Percentiles rank a stretch among this genome's conserved stretches.
Conservation (phyloP, 306 rosid genomes). For the Gynostemma pentaphyllum region DNA sequence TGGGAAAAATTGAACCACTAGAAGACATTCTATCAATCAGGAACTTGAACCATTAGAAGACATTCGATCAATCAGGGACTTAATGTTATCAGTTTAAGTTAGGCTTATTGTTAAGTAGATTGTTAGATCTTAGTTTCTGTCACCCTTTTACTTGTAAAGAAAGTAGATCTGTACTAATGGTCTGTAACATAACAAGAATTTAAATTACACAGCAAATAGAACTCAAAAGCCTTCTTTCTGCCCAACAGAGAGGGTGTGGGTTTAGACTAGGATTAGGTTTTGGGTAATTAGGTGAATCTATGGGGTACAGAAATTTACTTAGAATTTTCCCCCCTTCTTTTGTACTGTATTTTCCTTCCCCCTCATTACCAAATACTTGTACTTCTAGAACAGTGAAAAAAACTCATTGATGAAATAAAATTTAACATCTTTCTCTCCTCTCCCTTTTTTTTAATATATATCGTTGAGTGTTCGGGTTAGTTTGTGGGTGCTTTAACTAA, state of each 20-base stretch:
- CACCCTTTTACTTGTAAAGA: conserved; percentile 85
- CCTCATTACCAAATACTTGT: too few relatives aligned
- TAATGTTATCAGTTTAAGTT: conserved; percentile 27
- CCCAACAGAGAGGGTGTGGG: conserved; percentile 21
- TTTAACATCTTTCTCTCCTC: conserved; percentile 32
- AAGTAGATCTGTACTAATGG: conserved; percentile 44
- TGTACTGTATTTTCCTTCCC: conserved; percentile 56
- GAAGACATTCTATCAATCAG: conserved; percentile 28
- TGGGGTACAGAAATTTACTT: conserved; percentile 67
- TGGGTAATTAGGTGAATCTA: conserved; percentile 38
- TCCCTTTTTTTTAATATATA: not conserved
- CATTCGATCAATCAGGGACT: conserved; percentile 28
- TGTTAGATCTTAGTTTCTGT: conserved; percentile 63
- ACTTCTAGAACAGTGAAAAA: conserved; percentile 56
- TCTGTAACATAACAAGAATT: conserved; percentile 18
- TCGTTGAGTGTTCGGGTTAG: too few relatives aligned
- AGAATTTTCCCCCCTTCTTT: conserved; percentile 21
- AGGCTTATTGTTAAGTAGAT: conserved; percentile 22
- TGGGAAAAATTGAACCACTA: conserved; percentile 69
- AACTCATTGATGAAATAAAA: conserved; percentile 47
- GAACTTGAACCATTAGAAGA: conserved; percentile 28
- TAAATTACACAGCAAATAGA: conserved; percentile 39
- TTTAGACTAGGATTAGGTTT: conserved; percentile 39
- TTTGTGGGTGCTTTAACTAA: too few relatives aligned
- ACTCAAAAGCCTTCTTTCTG: conserved; percentile 62